phyloP scores from a whole-genome alignment of 257 asterid genomes.

The Solanum chmielewskii region DNA sequence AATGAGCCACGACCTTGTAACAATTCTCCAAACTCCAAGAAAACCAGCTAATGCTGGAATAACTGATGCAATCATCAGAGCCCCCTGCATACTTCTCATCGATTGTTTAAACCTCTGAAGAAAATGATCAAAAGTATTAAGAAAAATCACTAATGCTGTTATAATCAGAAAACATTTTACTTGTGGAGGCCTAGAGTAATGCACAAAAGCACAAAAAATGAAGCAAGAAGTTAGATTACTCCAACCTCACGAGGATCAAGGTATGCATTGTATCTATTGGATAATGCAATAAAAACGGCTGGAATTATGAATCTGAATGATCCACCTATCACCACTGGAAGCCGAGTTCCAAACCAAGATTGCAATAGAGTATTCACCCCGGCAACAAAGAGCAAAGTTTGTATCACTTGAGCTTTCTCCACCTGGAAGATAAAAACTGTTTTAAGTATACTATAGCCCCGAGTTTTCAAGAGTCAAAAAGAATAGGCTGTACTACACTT shows the following conservation, averaged over 20 bases:
- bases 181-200: not conserved
- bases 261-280: constrained; percentile 33
- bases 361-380: constrained; percentile 83
- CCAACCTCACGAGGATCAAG: constrained; percentile 47
- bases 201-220: not conserved
- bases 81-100: constrained; percentile 85
- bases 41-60: constrained; percentile 71
- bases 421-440: constrained; percentile 16
- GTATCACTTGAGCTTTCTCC: constrained; percentile 77
- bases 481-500: not conserved
- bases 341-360: constrained; percentile 67
- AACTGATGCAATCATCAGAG: constrained; percentile 64
- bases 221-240: not conserved
- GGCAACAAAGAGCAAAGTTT: constrained; percentile 70
- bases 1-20: constrained; percentile 40
- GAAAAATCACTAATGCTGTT: not conserved
- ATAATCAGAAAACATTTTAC: not conserved
- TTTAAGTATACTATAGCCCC: not conserved
- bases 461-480: not conserved
- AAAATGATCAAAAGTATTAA: not conserved
- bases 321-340: constrained; percentile 84
- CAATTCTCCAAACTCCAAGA: constrained; percentile 83
- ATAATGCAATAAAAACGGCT: constrained; percentile 49
- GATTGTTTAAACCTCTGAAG: constrained; percentile 66
- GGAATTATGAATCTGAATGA: constrained; percentile 78